These are phyloP conservation scores for Hebeloma cylindrosporum DNA, from an alignment of 768 basidiomycete species.

Conservation along the genomic window DNA sequence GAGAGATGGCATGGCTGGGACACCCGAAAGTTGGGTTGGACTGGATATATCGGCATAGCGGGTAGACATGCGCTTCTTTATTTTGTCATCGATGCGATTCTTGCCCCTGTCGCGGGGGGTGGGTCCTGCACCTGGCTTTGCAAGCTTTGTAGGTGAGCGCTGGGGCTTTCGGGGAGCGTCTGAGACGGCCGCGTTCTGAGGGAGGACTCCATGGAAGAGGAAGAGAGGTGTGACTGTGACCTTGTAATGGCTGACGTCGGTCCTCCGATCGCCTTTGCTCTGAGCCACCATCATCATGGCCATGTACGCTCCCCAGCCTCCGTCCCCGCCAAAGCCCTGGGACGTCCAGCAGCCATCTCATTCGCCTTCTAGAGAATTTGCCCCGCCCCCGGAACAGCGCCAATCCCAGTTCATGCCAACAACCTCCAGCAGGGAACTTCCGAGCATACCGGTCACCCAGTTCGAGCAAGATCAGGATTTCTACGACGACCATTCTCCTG, in stretches of 20 bases:
- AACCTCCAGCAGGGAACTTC: slow-evolving; percentile 24
- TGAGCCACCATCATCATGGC: slow-evolving; percentile 20
- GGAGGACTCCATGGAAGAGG: slow-evolving; percentile 46
- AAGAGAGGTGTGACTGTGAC: background rate
- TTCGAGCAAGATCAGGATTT: slow-evolving; percentile 42
- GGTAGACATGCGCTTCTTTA: slow-evolving; percentile 95
- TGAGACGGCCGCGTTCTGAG: slow-evolving; percentile 54
- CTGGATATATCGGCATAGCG: slow-evolving; percentile 85
- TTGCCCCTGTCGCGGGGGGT: slow-evolving; percentile 47
- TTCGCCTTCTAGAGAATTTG: slow-evolving; percentile 27
- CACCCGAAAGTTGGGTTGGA: slow-evolving; percentile 52
- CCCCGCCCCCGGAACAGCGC: slow-evolving; percentile 22
- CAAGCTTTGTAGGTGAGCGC: slow-evolving; percentile 32
- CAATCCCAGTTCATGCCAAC: slow-evolving; percentile 31
- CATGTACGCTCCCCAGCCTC: slow-evolving; percentile 17
- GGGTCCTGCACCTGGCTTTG: slow-evolving; percentile 31
- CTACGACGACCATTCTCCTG: slow-evolving; percentile 39
- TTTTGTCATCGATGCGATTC: slow-evolving; percentile 78
- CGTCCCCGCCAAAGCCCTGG: slow-evolving; percentile 19
- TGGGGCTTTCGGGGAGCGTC: slow-evolving; percentile 41
- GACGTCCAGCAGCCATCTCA: slow-evolving; percentile 25
- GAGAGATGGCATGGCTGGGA: slow-evolving; percentile 46
- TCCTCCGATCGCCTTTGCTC: slow-evolving; percentile 12
- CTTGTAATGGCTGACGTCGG: slow-evolving; percentile 11
- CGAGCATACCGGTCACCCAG: slow-evolving; percentile 27